Base-by-base conservation (phyloP, 2,329 filamentous ascomycete species). In the Blumeriella jaapii region DNA sequence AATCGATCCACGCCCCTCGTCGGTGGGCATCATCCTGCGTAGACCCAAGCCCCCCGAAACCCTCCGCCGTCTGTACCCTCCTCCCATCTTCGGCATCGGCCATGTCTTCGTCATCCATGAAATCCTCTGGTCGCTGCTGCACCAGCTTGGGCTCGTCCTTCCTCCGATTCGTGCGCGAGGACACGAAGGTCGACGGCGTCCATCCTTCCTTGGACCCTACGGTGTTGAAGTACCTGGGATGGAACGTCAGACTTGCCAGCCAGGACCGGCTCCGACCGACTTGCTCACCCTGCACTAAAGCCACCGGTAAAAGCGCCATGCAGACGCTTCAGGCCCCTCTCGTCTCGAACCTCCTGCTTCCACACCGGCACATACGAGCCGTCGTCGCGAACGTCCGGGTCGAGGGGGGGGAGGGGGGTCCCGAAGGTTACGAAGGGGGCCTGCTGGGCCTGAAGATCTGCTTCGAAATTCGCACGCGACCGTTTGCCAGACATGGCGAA, bases 201-300 rank as follows among this genome's bases (percentile, higher is more conserved):
- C 89, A 98, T 63, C 91, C 91, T 67, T 98, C 89, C 60, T 96
- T 96, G 38, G 89, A 95, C 34, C 91, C 91, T 48, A 96, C 91
- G 4, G 87, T 94, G 58, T 98, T 98, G 63, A 91, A 96, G 61
- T 96, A 95, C 49, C 84, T 89, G 58, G 39, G 6, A 22, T 4
- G 14, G 18, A 53, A 50, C 41, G 47, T 52, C 49, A 48, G 44
- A 42, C n/a, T 18, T 15, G 30, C 4, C 27, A 6, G 14, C 15
- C 16, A 27, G 12, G n/a, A 12, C 15, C 3, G 6, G 13, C 9
- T 10, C 3, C 14, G 18, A 20, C 12, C 12, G 16, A 16, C 29
- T 29, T 10, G 59, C 76, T 65, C 72, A 89, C 79, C 91, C 91
- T 64, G 91, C 91, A 64, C 86, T 95, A 64, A 82, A 98, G 18